Evolutionary conservation across 331 rosid species (phyloP).

Genomic region (Ulmus americana): DNA sequence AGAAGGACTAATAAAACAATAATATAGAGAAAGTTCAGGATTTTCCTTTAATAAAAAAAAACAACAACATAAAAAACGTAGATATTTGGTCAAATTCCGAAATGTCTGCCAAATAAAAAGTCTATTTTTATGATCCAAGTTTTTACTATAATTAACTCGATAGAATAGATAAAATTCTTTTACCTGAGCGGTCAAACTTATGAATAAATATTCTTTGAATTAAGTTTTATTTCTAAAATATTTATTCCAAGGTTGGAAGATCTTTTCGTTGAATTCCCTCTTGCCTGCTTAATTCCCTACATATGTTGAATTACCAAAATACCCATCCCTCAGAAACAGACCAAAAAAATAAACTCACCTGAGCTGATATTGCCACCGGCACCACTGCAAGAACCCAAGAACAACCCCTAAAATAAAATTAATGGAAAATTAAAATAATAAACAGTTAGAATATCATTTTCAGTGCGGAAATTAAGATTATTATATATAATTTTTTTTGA

Average conservation of each 20-base stretch:
- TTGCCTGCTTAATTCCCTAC: not conserved
- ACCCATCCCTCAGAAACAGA: not conserved
- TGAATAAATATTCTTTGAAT: not conserved
- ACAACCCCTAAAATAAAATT: conserved; percentile 43
- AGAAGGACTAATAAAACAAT: too few relatives aligned
- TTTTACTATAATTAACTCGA: conserved; percentile 25
- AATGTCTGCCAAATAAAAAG: conserved; percentile 4
- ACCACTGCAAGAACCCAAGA: conserved; percentile 56
- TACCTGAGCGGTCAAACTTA: not conserved
- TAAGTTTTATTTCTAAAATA: not conserved
- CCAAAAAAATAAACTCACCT: conserved; percentile 37
- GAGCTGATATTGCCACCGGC: conserved; percentile 61
- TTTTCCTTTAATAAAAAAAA: too few relatives aligned
- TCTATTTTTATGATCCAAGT: conserved; percentile 5
- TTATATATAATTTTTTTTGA: too few relatives aligned
- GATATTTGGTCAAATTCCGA: conserved; percentile 29
- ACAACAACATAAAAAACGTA: too few relatives aligned
- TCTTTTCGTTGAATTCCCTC: not conserved
- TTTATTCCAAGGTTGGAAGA: not conserved
- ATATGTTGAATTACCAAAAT: not conserved
- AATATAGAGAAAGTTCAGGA: too few relatives aligned
- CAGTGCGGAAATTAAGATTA: not conserved
- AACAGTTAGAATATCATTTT: conserved; percentile 3
- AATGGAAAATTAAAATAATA: not conserved
- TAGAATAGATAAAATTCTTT: not conserved